phyloP scores from a whole-genome alignment of 2,329 filamentous ascomycete genomes.

The Boeremia exigua region DNA sequence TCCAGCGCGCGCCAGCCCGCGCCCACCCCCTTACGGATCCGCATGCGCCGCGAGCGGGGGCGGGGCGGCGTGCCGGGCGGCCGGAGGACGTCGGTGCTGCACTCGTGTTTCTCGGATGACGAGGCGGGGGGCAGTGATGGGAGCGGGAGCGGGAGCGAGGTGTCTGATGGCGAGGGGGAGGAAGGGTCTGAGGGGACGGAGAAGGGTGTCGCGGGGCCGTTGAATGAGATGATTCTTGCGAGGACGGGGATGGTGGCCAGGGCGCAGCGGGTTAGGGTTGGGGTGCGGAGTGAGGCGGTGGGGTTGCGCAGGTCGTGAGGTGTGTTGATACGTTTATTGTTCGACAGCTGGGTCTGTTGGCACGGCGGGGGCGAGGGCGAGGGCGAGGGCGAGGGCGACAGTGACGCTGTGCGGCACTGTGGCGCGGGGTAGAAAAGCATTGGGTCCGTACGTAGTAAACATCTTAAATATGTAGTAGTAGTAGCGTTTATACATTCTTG shows the following conservation, averaged over 20 bases:
- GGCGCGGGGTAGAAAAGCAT: no score
- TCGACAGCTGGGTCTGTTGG: no score
- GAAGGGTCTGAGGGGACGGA: not conserved
- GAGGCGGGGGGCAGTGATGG: not conserved
- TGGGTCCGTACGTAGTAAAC: no score
- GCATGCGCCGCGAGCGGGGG: not conserved
- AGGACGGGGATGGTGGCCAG: not conserved
- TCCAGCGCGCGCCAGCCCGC: not conserved
- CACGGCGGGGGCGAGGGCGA: no score
- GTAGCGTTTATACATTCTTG: not conserved
- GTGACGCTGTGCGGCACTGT: no score
- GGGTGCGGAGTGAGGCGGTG: not conserved
- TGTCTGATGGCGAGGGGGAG: not conserved
- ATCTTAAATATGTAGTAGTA: no score
- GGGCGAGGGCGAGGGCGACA: no score
- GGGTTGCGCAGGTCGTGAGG: not conserved
- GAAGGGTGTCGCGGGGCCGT: no score
- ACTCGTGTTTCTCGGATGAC: slow-evolving; percentile 18
- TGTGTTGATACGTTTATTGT: no score
- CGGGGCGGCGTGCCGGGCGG: no score
- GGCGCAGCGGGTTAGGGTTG: slow-evolving; percentile 1
- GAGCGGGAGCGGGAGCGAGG: not conserved
- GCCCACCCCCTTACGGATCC: not conserved
- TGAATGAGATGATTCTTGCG: not conserved
- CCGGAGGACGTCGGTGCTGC: not conserved